phyloP scores from a whole-genome alignment of 2,329 filamentous ascomycete genomes.

The Epichloe uncinata region DNA sequence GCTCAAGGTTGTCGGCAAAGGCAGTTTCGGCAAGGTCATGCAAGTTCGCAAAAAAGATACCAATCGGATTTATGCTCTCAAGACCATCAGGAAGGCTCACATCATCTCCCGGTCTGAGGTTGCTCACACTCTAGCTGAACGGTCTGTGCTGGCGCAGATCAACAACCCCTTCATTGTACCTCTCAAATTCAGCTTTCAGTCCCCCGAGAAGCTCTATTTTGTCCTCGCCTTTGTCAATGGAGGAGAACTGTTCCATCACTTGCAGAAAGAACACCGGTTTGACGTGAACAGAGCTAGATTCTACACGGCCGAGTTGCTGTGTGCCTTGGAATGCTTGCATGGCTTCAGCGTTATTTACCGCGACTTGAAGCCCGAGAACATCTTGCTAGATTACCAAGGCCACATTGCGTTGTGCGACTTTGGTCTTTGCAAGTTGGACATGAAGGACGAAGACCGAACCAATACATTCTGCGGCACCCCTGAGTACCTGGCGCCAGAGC shows the following conservation, averaged over 20 bases:
- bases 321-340: conserved; percentile 88
- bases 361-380: conserved; percentile 71
- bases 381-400: conserved; percentile 91
- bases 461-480: conserved; percentile 98
- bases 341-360: conserved; percentile 97
- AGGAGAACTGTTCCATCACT: conserved; percentile 92
- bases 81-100: conserved; percentile 98
- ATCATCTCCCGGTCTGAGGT: conserved; percentile 98
- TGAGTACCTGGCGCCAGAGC: conserved; percentile 90
- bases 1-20: conserved; percentile 94
- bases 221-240: conserved; percentile 96
- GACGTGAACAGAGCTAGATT: conserved; percentile 95
- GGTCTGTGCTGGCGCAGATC: conserved; percentile 97
- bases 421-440: conserved; percentile 93
- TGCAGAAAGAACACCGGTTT: conserved; percentile 94
- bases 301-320: conserved; percentile 92
- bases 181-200: conserved; percentile 98
- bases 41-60: conserved; percentile 97
- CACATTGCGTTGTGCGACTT: conserved; percentile 98
- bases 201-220: conserved; percentile 90
- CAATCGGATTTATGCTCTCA: conserved; percentile 91
- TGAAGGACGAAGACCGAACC: conserved; percentile 97
- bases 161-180: conserved; percentile 99
- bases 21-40: conserved; percentile 98
- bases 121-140: conserved; percentile 87